Base-by-base conservation (phyloP, 2,329 filamentous ascomycete species). In the Trichoderma koningiopsis region DNA sequence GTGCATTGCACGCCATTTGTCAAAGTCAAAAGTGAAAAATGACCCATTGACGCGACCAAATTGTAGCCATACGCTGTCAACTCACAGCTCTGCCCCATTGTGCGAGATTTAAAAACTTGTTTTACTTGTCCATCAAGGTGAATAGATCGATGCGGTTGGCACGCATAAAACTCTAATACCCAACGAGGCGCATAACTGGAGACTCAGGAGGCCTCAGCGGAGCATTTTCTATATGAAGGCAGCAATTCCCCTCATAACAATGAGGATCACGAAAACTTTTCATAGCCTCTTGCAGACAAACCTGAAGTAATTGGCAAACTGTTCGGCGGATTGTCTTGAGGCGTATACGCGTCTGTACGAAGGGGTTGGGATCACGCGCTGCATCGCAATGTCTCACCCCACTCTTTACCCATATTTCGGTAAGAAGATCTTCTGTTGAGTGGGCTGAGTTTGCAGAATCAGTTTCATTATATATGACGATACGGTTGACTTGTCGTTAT, bases 301-400 rank as follows among this genome's bases (percentile, higher is more conserved):
- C 2, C 40, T 19, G 1, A 7, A n/a, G 3, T 6, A 13, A 1
- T 10, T n/a, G 37, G 29, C 13, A 53, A 55, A n/a, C 24, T 16
- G 1, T 60, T 60, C 40, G 31, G 24, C 27, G 8, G 24, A 11
- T 22, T 47, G 37, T 14, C 16, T 5, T n/a, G 60, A 35, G 31
- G 27, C 47, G 22, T 29, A 10, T 24, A 49, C 47, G n/a, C n/a
- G 47, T 24, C 10, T 16, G 10, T 24, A 5, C 14, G 10, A 13
- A 24, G 19, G 47, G 47, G n/a, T n/a, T 49, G 43, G 43, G 8
- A 22, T 22, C n/a, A 53, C 33, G 60, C 47, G 8, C 47, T 33
- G 60, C 53, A 37, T 47, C 31, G 22, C 29, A 49, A 55, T 63
- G 60, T 63, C 47, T 63, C 60, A 53, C 27, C 29, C 27, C 24